A percentile compares a stretch with the other conserved stretches of the same genome.
Evolutionary conservation across 139 green algal genomes (phyloP).

Genomic region (Chlorella sp.): DNA sequence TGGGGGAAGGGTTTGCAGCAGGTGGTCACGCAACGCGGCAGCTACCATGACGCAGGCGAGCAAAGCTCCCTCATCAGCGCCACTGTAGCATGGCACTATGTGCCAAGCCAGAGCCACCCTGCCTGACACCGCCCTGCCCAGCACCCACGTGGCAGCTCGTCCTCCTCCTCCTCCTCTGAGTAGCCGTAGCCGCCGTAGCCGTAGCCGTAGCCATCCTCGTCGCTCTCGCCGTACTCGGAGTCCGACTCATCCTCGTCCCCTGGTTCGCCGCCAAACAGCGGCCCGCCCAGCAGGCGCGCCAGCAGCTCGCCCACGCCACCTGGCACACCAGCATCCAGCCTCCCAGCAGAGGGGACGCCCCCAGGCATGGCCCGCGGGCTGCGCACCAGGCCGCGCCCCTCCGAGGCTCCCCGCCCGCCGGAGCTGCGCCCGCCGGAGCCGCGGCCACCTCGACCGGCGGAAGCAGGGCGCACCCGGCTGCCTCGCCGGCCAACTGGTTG

Average conservation of each 20-base stretch:
- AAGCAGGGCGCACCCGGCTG: neutral
- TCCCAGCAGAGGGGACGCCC: neutral
- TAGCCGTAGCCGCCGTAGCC: neutral
- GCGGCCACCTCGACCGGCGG: neutral
- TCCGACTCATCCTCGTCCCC: neutral
- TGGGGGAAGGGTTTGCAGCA: neutral
- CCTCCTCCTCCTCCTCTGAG: slow-evolving; percentile 4
- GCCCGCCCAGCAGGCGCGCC: neutral
- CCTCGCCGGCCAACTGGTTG: neutral
- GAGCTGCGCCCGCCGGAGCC: neutral
- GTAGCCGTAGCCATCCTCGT: neutral
- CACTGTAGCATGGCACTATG: neutral
- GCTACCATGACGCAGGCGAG: too few relatives aligned
- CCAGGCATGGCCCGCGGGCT: neutral
- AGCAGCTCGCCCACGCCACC: neutral
- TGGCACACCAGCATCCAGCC: neutral
- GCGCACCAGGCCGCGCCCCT: slow-evolving; percentile 5
- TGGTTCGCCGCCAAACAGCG: neutral
- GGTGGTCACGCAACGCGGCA: too few relatives aligned
- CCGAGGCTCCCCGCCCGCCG: too few relatives aligned
- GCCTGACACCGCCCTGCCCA: neutral
- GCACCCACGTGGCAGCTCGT: slow-evolving; percentile 5
- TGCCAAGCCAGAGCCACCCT: neutral
- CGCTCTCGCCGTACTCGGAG: neutral
- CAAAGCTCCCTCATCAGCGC: neutral